phyloP scores from a whole-genome alignment of 2,329 filamentous ascomycete species.

The Sclerotinia borealis region DNA sequence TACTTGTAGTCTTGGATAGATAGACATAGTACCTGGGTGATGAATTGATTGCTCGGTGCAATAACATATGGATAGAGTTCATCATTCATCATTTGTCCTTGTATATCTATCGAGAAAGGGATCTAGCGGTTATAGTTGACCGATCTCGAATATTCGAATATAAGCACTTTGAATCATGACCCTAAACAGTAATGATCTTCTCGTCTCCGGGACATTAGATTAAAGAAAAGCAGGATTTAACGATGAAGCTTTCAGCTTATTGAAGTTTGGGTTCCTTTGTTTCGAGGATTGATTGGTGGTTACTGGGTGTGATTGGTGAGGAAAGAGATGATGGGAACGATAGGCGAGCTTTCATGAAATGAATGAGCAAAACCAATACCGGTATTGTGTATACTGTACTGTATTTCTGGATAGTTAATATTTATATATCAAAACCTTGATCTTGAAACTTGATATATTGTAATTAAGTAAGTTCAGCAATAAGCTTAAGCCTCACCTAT shows the following conservation, averaged over 20 bases:
- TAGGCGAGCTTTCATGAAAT: not conserved
- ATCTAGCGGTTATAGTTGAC: not conserved
- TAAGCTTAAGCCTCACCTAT: too few relatives aligned
- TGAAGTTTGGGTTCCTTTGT: too few relatives aligned
- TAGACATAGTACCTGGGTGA: not conserved
- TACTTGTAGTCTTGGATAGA: too few relatives aligned
- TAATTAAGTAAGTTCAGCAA: too few relatives aligned
- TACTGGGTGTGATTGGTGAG: not conserved
- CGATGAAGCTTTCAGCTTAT: constrained; percentile 1
- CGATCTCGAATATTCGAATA: too few relatives aligned
- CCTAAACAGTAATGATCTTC: not conserved
- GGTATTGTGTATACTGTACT: too few relatives aligned
- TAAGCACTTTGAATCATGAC: not conserved
- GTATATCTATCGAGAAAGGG: not conserved
- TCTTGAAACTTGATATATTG: too few relatives aligned
- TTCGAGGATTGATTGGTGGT: not conserved
- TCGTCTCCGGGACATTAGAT: not conserved
- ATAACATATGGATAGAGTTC: not conserved
- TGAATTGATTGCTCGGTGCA: not conserved
- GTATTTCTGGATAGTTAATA: too few relatives aligned
- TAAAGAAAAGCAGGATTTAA: not conserved
- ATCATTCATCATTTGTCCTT: not conserved
- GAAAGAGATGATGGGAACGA: not conserved
- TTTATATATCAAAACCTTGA: too few relatives aligned
- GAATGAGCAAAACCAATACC: too few relatives aligned